phyloP scores from a whole-genome alignment of 2,329 filamentous ascomycete species.

The Aspergillus sp. region DNA sequence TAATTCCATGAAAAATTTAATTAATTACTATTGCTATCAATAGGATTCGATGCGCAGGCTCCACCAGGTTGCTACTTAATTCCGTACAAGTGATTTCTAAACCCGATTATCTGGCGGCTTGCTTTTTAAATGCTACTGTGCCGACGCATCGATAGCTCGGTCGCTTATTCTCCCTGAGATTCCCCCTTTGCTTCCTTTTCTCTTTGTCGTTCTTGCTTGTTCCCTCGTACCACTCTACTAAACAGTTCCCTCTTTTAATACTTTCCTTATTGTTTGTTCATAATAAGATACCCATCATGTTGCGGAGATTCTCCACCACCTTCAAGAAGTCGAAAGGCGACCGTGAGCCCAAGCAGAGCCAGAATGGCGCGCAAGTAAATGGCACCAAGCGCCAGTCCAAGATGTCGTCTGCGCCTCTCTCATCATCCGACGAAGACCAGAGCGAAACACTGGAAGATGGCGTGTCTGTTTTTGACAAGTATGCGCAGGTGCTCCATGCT shows the following conservation, averaged over 20 bases:
- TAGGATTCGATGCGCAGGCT: slow-evolving; percentile 14
- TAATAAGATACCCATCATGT: slow-evolving; percentile 32
- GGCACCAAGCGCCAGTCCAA: slow-evolving; percentile 36
- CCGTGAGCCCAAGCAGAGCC: slow-evolving; percentile 33
- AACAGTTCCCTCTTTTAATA: background rate
- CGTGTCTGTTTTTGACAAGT: slow-evolving; percentile 43
- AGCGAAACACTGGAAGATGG: slow-evolving; percentile 42
- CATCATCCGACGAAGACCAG: slow-evolving; percentile 27
- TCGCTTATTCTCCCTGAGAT: background rate
- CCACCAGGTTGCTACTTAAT: slow-evolving; percentile 4
- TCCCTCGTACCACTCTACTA: slow-evolving; percentile 13
- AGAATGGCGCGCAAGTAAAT: slow-evolving; percentile 28
- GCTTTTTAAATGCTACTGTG: slow-evolving; percentile 17
- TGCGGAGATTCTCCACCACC: slow-evolving; percentile 40
- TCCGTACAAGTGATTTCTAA: slow-evolving; percentile 5
- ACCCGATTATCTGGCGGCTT: slow-evolving; percentile 3
- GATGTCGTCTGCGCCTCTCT: slow-evolving; percentile 23
- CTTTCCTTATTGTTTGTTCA: background rate
- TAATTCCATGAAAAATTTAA: background rate
- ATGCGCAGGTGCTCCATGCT: slow-evolving; percentile 51
- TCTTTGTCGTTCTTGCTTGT: background rate
- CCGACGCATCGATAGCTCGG: slow-evolving; percentile 3
- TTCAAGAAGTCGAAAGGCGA: slow-evolving; percentile 42
- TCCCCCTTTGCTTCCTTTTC: background rate
- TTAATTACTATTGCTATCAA: slow-evolving; percentile 13